These are phyloP conservation scores for Cudoniella acicularis DNA, from an alignment of 495 filamentous ascomycete species.

Conservation along the genomic window DNA sequence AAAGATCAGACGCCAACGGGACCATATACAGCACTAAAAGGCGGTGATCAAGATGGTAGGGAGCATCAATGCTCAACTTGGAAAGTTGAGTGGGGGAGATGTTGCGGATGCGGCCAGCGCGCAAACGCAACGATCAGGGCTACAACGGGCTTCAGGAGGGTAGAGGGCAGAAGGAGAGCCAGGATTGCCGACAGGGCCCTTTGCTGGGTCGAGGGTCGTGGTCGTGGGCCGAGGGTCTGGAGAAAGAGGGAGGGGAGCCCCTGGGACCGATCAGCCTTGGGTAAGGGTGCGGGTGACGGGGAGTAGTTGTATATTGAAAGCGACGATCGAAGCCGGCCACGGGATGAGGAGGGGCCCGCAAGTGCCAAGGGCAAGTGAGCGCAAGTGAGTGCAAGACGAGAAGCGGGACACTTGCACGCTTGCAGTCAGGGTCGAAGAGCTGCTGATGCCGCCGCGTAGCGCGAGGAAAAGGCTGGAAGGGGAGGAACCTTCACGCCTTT, in stretches of 20 bases:
- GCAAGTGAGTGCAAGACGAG: background rate
- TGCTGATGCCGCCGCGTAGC: no score
- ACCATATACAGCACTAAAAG: conserved; percentile 2
- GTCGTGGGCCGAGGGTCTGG: background rate
- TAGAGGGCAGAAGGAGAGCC: background rate
- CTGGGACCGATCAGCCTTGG: background rate
- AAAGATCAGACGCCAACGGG: conserved; percentile 10
- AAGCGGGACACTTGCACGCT: background rate
- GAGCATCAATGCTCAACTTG: conserved; percentile 13
- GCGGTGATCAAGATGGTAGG: conserved; percentile 3
- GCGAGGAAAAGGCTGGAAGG: no score
- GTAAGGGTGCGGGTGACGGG: background rate
- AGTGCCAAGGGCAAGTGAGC: background rate
- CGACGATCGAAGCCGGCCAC: background rate
- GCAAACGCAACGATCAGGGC: conserved; percentile 16
- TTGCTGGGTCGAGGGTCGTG: background rate
- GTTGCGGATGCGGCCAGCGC: background rate
- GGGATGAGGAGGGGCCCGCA: background rate
- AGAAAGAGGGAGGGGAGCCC: background rate
- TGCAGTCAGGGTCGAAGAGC: no score
- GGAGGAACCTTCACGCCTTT: no score
- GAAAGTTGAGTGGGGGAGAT: conserved; percentile 11
- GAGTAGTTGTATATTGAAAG: conserved; percentile 1
- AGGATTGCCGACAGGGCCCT: background rate
- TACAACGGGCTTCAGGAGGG: no score